A percentile compares a stretch with the other conserved stretches of the same genome.
Conservation (phyloP, 2,329 filamentous ascomycete species). For the Tolypocladium guangdongense region DNA sequence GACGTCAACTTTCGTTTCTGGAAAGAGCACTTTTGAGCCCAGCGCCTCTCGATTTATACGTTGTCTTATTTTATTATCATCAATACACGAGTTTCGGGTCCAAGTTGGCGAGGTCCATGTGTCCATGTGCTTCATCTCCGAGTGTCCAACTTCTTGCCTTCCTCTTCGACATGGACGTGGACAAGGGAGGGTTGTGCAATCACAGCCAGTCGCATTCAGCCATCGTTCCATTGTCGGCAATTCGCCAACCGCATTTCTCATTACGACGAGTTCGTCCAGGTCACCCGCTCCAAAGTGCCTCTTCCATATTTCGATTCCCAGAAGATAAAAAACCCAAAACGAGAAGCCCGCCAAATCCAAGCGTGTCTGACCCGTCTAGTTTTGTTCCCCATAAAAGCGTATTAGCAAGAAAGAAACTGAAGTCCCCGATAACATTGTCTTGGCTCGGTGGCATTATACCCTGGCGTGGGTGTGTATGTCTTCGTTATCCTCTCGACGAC, state of each 20-base stretch:
- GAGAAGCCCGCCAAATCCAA: background rate
- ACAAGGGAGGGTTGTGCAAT: background rate
- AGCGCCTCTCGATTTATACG: background rate
- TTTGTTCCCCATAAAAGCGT: background rate
- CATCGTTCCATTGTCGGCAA: no score
- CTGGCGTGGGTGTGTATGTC: background rate
- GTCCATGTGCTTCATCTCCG: background rate
- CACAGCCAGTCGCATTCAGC: background rate
- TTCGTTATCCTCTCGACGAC: background rate
- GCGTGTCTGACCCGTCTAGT: background rate
- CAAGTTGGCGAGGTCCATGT: background rate
- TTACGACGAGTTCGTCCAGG: background rate
- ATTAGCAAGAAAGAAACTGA: background rate
- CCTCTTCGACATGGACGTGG: background rate
- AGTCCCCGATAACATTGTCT: background rate
- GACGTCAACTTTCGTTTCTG: slow-evolving; percentile 95
- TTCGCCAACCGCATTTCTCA: background rate
- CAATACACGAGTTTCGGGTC: background rate
- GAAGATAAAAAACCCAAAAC: background rate
- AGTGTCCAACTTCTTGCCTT: background rate
- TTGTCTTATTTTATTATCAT: background rate
- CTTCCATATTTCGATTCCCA: background rate
- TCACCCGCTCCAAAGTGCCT: background rate
- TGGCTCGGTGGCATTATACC: background rate
- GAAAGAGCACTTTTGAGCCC: slow-evolving; percentile 77